Evolutionary conservation across 306 rosid genomes (phyloP), one percentile per base, ranked within the genome.

Genomic region (Senna tora): DNA sequence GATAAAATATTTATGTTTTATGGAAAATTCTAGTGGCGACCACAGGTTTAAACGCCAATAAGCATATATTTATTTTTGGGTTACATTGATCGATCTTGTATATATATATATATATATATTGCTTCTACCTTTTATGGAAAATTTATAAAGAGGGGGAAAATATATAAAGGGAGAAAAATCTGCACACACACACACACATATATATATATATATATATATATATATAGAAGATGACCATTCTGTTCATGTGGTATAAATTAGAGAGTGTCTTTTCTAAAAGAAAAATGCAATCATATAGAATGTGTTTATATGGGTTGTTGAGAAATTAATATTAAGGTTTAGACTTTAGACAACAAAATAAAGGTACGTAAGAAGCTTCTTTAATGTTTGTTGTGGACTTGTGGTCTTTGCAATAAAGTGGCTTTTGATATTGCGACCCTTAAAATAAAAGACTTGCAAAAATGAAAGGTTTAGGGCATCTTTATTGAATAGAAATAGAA

Each of bases 1-100:
- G 9, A 9, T 5, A 11, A 16, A 17, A 19, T 7, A 0, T 50
- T 50, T 49, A 4, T 49, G 5, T 42, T 16, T 19, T 36, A 8
- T 38, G 50, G 50, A 61, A 32, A 17, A 20, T 39, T 62, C 51
- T 62, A 9, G 51, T 28, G 68, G 68, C 51, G 51, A 62, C 68
- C 68, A 10, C 51, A 16, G 67, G 9, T 62, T 62, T 19, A 36
- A 5, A 4, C 9, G 4, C 49, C 49, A 19, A 38, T 9, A 61
- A 19, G 67, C 16, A 17, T n/a, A 36, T 17, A 60, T 25, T 25
- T 25, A 25, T 25, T 25, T 25, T 25, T 25, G 30, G 30, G 30
- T 25, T 3, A 25, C 30, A 25, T 25, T 25, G n/a, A n/a, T n/a
- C n/a, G n/a, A n/a, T n/a, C n/a, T n/a, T n/a, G n/a, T n/a, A n/a